Base-by-base conservation (phyloP, 1,139 yeast species). In the Yamadazyma triangularis region DNA sequence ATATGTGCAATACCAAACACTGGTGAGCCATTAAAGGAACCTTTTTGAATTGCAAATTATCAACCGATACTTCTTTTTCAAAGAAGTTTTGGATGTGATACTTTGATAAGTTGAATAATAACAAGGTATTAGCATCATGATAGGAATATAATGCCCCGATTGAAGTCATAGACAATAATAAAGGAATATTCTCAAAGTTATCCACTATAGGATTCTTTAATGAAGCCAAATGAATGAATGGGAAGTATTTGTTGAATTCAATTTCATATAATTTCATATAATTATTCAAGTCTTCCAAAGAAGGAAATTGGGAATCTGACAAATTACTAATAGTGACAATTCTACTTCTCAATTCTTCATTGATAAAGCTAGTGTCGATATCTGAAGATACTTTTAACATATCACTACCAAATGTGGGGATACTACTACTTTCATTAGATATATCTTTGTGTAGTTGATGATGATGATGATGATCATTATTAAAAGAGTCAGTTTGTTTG, bases 21-120 rank as follows among this genome's bases (percentile, higher is more conserved):
- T 89, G 97, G 30, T 87, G 84, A n/a, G 88, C 73, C 87, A 91
- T 84, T 30, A 87, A 55, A 2, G 96, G 96, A 2, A 87, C 85
- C 29, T 73, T 72, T 41, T 77, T 75, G 47, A 75, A 73, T 38
- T 70, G 72, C 30, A 64, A 47, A 36, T 65, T 68, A 40, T 68
- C 70, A 28, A 62, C 50, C n/a, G 73, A 66, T 15, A 63, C 58
- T 35, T 64, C 70, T 30, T 70, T 68, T 48, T 85, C 95, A 58
- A 87, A 71, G 46, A 77, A 80, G 40, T 77, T 77, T 49, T 85
- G 93, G 38, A 86, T 80, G 44, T 85, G 80, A 43, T 74, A 79
- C 50, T 91, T 75, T 8, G 94, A 77, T 32, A 87, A 72, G 51
- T 86, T 87, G 58, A 85, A 87, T 33, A 88, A 63, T 13, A 84